These are phyloP conservation scores for Xylaria bambusicola DNA, from an alignment of 495 filamentous ascomycete genomes.

Conservation along the genomic window DNA sequence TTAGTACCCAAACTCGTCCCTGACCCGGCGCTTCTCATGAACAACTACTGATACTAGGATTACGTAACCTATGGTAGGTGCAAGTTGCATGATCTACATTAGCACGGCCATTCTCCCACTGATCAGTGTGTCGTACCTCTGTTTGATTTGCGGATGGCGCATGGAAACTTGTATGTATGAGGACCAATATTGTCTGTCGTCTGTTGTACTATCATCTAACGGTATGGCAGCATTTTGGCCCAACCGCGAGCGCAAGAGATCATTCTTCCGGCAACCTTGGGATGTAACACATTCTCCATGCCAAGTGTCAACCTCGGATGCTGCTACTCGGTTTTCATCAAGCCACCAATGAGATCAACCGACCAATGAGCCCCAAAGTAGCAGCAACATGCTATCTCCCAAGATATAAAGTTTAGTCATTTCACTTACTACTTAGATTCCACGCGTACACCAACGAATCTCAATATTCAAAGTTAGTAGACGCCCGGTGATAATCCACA, in stretches of 20 bases:
- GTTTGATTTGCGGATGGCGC: too few relatives aligned
- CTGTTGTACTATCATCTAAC: background rate
- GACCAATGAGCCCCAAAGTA: background rate
- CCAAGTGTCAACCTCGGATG: too few relatives aligned
- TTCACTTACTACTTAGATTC: background rate
- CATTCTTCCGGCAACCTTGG: background rate
- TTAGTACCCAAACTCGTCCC: background rate
- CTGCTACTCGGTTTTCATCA: background rate
- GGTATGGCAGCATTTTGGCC: background rate
- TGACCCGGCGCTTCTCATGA: background rate
- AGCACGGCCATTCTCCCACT: background rate
- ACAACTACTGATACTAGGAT: background rate
- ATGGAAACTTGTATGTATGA: too few relatives aligned
- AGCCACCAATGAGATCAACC: background rate
- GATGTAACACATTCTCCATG: background rate
- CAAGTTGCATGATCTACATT: constrained; percentile 1
- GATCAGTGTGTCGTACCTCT: too few relatives aligned
- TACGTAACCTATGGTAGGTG: background rate
- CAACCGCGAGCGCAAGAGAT: background rate
- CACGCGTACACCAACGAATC: background rate
- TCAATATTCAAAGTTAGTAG: background rate
- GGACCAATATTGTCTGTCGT: too few relatives aligned
- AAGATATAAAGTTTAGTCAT: too few relatives aligned
- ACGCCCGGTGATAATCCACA: background rate
- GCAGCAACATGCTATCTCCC: background rate